Percentiles rank a stretch among this genome's conserved stretches.
phyloP scores from a whole-genome alignment of 2,329 filamentous ascomycete species.

The Penicillium brevicompactum region DNA sequence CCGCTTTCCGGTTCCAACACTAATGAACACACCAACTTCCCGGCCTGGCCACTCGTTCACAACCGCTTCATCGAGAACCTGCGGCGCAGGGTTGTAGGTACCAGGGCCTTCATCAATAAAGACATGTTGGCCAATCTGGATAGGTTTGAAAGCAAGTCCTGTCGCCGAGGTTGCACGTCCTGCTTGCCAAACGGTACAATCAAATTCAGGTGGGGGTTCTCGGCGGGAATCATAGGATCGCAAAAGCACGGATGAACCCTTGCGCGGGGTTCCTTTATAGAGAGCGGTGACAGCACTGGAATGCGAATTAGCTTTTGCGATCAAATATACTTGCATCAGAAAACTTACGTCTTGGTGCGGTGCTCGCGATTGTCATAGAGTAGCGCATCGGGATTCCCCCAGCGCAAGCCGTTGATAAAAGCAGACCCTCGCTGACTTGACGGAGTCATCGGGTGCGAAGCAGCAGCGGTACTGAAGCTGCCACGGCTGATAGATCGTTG shows the following conservation, averaged over 20 bases:
- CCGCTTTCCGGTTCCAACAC: conserved; percentile 89
- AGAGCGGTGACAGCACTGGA: conserved; percentile 85
- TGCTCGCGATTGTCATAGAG: conserved; percentile 87
- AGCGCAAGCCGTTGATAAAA: conserved; percentile 50
- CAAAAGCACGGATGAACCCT: conserved; percentile 70
- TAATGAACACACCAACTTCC: conserved; percentile 89
- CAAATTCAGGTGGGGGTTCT: conserved; percentile 85
- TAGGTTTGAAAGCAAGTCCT: conserved; percentile 91
- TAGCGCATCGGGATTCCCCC: conserved; percentile 80
- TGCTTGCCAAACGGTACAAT: conserved; percentile 96
- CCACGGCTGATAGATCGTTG: conserved; percentile 75
- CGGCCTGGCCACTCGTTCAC: conserved; percentile 94
- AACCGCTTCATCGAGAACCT: conserved; percentile 84
- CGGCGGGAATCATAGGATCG: conserved; percentile 94
- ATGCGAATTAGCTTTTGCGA: conserved; percentile 16
- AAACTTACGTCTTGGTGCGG: conserved; percentile 82
- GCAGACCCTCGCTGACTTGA: conserved; percentile 56
- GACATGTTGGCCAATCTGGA: conserved; percentile 87
- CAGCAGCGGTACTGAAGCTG: conserved; percentile 80
- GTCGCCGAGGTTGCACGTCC: conserved; percentile 92
- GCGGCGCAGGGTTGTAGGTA: conserved; percentile 86
- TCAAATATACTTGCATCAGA: neutral
- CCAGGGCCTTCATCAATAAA: conserved; percentile 93
- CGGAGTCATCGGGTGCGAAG: conserved; percentile 59
- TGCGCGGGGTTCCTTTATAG: conserved; percentile 77